A percentile compares a stretch with the other conserved stretches of the same genome.
Conservation (phyloP, 805 yeast genomes). For the Komagataella phaffii region DNA sequence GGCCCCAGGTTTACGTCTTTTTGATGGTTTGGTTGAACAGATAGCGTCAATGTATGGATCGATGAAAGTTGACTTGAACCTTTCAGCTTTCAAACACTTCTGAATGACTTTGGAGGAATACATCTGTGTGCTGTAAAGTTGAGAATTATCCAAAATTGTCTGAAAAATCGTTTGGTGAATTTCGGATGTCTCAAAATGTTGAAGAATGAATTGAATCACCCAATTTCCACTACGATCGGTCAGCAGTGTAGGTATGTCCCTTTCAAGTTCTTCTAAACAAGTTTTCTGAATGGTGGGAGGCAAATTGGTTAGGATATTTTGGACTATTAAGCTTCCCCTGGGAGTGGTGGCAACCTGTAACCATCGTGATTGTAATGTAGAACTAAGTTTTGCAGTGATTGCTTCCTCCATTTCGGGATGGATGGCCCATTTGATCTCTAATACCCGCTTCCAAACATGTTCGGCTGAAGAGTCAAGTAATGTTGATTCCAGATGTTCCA, state of each 20-base stretch:
- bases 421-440: neutral
- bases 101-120: neutral
- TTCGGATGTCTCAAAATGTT: neutral
- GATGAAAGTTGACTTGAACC: neutral
- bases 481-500: neutral
- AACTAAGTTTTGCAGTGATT: neutral
- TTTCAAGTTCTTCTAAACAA: neutral
- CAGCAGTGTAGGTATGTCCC: neutral
- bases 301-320: neutral
- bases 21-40: neutral
- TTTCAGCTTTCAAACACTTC: neutral
- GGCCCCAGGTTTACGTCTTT: neutral
- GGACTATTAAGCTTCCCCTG: neutral
- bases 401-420: neutral
- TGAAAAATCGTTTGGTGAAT: neutral
- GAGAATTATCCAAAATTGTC: neutral
- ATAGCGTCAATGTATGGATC: neutral
- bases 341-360: neutral
- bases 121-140: neutral
- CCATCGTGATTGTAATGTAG: neutral
- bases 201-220: neutral
- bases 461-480: neutral
- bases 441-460: neutral
- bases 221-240: neutral
- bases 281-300: neutral